These are phyloP conservation scores for Mallotus japonicus DNA, from an alignment of 441 rosid genomes.

Conservation along the genomic window DNA sequence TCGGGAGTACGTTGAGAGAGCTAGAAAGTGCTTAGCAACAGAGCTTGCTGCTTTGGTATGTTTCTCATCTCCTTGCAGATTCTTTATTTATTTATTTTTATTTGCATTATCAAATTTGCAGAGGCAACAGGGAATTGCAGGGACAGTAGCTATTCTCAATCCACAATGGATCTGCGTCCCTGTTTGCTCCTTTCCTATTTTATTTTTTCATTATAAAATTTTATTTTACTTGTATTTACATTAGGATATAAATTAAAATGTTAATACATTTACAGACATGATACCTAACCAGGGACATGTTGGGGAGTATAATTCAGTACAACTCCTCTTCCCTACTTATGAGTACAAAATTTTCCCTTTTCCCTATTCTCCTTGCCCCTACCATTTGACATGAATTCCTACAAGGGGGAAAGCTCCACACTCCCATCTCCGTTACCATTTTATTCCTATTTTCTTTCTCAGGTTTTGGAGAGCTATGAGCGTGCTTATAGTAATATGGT, in stretches of 20 bases:
- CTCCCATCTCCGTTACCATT: not conserved
- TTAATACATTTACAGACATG: not conserved
- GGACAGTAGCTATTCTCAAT: not conserved
- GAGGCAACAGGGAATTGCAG: not conserved
- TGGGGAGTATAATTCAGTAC: not conserved
- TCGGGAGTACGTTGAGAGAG: slow-evolving; percentile 93
- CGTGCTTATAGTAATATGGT: slow-evolving; percentile 99
- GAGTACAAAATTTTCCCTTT: not conserved
- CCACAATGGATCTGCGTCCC: not conserved
- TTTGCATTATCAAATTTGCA: not conserved
- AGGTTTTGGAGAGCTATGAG: slow-evolving; percentile 99
- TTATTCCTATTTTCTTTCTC: slow-evolving; percentile 21
- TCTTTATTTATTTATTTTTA: not conserved
- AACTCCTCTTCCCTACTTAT: not conserved
- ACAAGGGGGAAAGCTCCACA: not conserved
- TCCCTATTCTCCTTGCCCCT: too few relatives aligned
- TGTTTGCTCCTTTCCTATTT: not conserved
- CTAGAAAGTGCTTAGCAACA: slow-evolving; percentile 97
- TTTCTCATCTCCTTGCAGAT: slow-evolving; percentile 15
- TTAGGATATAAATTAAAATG: not conserved
- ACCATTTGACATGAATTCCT: not conserved
- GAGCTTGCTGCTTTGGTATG: slow-evolving; percentile 99
- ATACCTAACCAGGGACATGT: not conserved
- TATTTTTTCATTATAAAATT: not conserved
- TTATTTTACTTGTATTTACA: not conserved